Conservation (phyloP, 768 basidiomycete genomes). For the Punctularia strigosozonata region DNA sequence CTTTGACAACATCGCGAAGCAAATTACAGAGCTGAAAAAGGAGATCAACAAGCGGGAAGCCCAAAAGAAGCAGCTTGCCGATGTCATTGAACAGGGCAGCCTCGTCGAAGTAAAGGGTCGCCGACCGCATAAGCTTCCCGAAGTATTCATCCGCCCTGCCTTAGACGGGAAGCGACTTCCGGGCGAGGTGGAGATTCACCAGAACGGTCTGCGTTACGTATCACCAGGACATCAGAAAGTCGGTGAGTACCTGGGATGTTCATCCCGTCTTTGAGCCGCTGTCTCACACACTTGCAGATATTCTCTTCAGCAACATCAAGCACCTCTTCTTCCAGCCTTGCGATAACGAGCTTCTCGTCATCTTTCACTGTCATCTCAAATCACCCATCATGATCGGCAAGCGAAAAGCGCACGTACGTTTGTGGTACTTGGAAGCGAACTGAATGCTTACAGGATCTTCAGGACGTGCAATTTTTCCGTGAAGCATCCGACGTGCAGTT, state of each 20-base stretch:
- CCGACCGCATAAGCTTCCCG: constrained; percentile 74
- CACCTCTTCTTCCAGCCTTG: constrained; percentile 99
- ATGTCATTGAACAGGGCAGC: constrained; percentile 91
- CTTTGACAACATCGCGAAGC: constrained; percentile 79
- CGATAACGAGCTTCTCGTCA: constrained; percentile 88
- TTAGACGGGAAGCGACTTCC: constrained; percentile 90
- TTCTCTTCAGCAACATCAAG: constrained; percentile 94
- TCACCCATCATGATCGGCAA: constrained; percentile 98
- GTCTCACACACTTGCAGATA: constrained; percentile 38
- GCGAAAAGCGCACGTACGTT: constrained; percentile 85
- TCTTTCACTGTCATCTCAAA: constrained; percentile 88
- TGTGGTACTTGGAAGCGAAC: not conserved
- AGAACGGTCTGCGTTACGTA: constrained; percentile 91
- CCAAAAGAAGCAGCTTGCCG: constrained; percentile 96
- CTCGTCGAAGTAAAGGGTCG: constrained; percentile 84
- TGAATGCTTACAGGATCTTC: constrained; percentile 3
- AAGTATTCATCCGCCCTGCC: constrained; percentile 89
- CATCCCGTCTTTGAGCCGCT: not conserved
- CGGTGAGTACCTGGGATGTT: constrained; percentile 35
- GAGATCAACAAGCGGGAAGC: constrained; percentile 95
- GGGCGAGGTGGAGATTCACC: constrained; percentile 97
- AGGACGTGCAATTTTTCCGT: constrained; percentile 98
- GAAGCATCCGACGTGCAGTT: constrained; percentile 97
- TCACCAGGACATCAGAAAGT: constrained; percentile 85
- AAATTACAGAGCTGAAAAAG: constrained; percentile 93